Percentiles rank a stretch among this genome's conserved stretches.
Evolutionary conservation across 768 basidiomycete species (phyloP).

Genomic region (Heimioporus sp.): DNA sequence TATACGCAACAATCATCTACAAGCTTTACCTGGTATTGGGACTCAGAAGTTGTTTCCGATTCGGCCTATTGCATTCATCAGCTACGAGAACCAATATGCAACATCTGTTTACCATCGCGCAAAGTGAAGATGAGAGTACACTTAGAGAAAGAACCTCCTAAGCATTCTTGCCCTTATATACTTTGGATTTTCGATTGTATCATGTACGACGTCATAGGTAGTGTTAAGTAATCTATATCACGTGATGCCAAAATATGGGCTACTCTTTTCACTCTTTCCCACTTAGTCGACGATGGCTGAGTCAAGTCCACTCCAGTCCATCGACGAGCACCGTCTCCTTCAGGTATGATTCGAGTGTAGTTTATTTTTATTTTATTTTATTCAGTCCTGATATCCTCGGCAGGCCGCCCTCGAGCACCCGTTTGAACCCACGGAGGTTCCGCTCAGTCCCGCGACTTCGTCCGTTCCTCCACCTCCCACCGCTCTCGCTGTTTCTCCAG

Average conservation of each 20-base stretch:
- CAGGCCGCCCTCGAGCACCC: slow-evolving; percentile 27
- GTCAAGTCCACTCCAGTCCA: slow-evolving; percentile 5
- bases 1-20: too few species aligned
- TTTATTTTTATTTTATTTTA: background rate
- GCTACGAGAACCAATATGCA: background rate
- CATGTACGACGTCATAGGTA: slow-evolving; percentile 18
- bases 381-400: too few species aligned
- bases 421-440: slow-evolving; percentile 25
- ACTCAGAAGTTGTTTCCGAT: slow-evolving; percentile 9
- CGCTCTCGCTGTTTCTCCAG: background rate
- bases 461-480: background rate
- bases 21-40: slow-evolving; percentile 22
- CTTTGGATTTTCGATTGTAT: slow-evolving; percentile 4
- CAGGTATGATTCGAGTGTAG: slow-evolving; percentile 5
- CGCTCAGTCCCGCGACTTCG: slow-evolving; percentile 6
- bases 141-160: background rate
- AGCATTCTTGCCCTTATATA: slow-evolving; percentile 12
- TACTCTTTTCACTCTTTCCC: rapidly evolving
- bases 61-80: slow-evolving; percentile 13
- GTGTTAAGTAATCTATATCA: background rate
- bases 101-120: slow-evolving; percentile 9
- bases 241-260: background rate
- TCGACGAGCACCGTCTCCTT: slow-evolving; percentile 23
- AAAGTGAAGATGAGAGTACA: too few species aligned
- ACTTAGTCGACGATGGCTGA: slow-evolving; percentile 22